These are phyloP conservation scores for Cenchrus purpureus DNA, from an alignment of 176 grass and related monocot species.

Conservation along the genomic window DNA sequence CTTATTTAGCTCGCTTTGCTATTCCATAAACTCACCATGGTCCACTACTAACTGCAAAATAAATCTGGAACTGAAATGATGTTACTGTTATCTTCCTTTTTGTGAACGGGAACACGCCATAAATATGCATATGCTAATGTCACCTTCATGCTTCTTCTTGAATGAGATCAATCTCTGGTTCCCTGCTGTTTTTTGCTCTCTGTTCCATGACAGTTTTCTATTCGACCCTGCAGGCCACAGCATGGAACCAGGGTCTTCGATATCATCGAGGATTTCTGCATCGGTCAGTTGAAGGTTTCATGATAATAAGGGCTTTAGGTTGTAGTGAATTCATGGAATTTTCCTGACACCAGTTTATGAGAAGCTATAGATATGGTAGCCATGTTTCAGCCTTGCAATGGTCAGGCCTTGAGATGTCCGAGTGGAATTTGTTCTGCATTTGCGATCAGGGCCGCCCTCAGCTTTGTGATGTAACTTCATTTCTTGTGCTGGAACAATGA, in stretches of 20 bases:
- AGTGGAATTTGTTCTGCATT: not conserved
- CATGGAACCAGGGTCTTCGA: constrained; percentile 81
- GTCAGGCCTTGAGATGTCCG: not conserved
- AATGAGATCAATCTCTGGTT: not conserved
- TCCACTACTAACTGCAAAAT: not conserved
- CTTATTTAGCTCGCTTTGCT: not conserved
- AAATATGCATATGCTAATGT: not conserved
- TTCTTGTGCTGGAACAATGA: not conserved
- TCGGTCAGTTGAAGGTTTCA: constrained; percentile 68
- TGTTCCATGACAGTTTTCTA: constrained; percentile 21
- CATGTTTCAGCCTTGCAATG: not conserved
- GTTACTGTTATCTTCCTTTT: not conserved
- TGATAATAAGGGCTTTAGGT: not conserved
- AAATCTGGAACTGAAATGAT: not conserved
- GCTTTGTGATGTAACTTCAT: constrained; percentile 30
- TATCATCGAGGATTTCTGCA: constrained; percentile 86
- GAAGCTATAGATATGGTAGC: not conserved
- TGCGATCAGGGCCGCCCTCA: not conserved
- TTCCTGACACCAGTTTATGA: not conserved
- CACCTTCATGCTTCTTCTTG: constrained; percentile 1
- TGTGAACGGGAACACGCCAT: not conserved
- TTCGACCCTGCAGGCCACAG: constrained; percentile 65
- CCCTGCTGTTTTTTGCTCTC: not conserved
- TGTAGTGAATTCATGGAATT: not conserved
- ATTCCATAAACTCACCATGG: not conserved